Conservation (phyloP, 2,329 filamentous ascomycete genomes). For the Corinectria fuckeliana region DNA sequence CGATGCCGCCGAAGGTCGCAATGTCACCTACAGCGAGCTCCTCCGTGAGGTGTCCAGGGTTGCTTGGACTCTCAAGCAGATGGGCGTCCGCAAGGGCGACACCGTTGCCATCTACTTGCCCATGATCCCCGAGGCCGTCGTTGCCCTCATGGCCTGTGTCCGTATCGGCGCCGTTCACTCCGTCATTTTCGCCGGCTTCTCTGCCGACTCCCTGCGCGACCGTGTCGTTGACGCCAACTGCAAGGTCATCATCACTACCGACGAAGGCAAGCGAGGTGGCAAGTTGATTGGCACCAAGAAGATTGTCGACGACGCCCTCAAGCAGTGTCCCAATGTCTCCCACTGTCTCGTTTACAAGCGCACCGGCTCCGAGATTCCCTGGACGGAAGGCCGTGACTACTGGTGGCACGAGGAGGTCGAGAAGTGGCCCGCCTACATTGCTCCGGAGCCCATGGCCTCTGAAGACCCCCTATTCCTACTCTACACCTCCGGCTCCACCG, state of each 20-base stretch:
- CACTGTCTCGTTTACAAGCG: slow-evolving; percentile 93
- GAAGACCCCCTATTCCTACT: slow-evolving; percentile 97
- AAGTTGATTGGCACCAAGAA: slow-evolving; percentile 98
- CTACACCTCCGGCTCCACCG: slow-evolving; percentile 97
- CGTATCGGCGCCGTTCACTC: slow-evolving; percentile 97
- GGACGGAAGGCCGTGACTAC: slow-evolving; percentile 85
- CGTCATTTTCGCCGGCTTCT: slow-evolving; percentile 97
- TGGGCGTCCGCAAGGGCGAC: slow-evolving; percentile 96
- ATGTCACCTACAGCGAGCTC: slow-evolving; percentile 91
- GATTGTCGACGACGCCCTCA: slow-evolving; percentile 96
- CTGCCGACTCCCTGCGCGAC: slow-evolving; percentile 92
- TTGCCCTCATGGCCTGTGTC: slow-evolving; percentile 88
- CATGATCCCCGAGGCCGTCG: slow-evolving; percentile 96
- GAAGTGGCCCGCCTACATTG: slow-evolving; percentile 93
- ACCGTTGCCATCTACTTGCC: slow-evolving; percentile 96
- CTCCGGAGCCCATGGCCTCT: slow-evolving; percentile 86
- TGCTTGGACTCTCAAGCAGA: slow-evolving; percentile 88
- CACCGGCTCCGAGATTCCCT: slow-evolving; percentile 90
- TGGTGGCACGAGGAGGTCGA: slow-evolving; percentile 99
- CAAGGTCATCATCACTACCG: slow-evolving; percentile 94
- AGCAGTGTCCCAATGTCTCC: slow-evolving; percentile 89
- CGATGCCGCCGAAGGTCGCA: slow-evolving; percentile 84
- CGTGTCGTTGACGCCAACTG: slow-evolving; percentile 90
- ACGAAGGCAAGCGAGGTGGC: slow-evolving; percentile 97
- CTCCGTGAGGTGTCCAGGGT: slow-evolving; percentile 89